Percentiles rank a stretch among this genome's conserved stretches.
Evolutionary conservation across 805 yeast genomes (phyloP).

Genomic region (Wickerhamomyces canadensis): DNA sequence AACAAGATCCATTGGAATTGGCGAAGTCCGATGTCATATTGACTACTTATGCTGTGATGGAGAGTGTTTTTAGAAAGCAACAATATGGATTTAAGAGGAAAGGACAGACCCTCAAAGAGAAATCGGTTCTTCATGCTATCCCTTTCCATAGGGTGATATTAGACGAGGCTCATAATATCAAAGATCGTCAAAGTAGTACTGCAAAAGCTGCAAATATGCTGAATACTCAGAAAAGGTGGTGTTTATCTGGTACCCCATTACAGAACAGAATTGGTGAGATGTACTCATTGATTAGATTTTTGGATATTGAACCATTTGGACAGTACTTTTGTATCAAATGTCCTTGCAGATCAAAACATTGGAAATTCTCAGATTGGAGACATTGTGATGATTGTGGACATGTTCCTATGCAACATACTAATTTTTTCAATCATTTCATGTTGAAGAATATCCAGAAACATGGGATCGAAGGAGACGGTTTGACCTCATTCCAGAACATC

Average conservation of each 20-base stretch:
- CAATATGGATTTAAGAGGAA: constrained; percentile 77
- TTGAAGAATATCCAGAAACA: constrained; percentile 86
- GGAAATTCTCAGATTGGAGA: constrained; percentile 81
- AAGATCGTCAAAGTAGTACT: constrained; percentile 89
- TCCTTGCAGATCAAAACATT: constrained; percentile 72
- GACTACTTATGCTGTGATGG: constrained; percentile 90
- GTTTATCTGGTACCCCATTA: constrained; percentile 92
- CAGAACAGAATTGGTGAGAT: constrained; percentile 96
- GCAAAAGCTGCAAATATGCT: constrained; percentile 84
- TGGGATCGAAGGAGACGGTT: constrained; percentile 80
- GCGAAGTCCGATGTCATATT: constrained; percentile 69
- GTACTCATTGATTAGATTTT: constrained; percentile 83
- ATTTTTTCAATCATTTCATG: constrained; percentile 93
- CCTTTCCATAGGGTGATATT: constrained; percentile 80
- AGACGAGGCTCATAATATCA: constrained; percentile 97
- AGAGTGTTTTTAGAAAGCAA: constrained; percentile 80
- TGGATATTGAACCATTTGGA: constrained; percentile 81
- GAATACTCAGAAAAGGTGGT: constrained; percentile 74
- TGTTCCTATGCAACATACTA: constrained; percentile 91
- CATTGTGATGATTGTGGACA: constrained; percentile 87
- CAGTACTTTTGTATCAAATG: constrained; percentile 92
- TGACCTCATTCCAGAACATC: constrained; percentile 69
- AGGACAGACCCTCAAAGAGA: constrained; percentile 64
- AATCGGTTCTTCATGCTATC: constrained; percentile 66
- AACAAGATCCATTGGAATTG: constrained; percentile 46